These are phyloP conservation scores for Nannochloropsis limnetica DNA, from an alignment of 352 stramenopile genomes.

Conservation along the genomic window DNA sequence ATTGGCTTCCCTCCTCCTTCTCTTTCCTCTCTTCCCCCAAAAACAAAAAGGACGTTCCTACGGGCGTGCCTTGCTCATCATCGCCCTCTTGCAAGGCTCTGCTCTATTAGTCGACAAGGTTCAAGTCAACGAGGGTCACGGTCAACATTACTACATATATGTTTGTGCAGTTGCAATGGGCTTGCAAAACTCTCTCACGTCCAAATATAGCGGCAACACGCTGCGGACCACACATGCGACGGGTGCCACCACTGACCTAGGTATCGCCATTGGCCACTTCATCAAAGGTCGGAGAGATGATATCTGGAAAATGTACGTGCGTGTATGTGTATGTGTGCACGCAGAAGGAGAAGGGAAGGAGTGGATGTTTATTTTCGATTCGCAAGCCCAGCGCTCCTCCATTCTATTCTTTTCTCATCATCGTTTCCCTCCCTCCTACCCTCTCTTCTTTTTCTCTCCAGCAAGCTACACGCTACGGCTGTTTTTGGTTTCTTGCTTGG, in stretches of 20 bases:
- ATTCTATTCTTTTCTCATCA: not conserved
- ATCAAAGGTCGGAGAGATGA: constrained; percentile 28
- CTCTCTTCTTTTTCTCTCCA: not conserved
- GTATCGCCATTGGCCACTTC: constrained; percentile 39
- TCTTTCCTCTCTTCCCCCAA: not conserved
- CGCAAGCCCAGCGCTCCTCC: too few relatives aligned
- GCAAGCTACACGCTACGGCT: not conserved
- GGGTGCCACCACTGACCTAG: constrained; percentile 60
- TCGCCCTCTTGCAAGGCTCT: not conserved
- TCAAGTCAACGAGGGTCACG: not conserved
- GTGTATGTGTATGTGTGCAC: too few relatives aligned
- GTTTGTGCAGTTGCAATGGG: constrained; percentile 42
- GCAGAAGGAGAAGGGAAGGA: too few relatives aligned
- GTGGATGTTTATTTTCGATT: too few relatives aligned
- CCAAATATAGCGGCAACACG: constrained; percentile 55
- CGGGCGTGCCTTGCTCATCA: not conserved
- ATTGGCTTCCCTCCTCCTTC: not conserved
- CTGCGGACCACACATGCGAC: constrained; percentile 60
- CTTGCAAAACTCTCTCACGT: constrained; percentile 61
- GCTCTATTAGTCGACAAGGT: not conserved
- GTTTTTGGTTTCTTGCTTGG: constrained; percentile 9
- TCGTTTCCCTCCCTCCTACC: not conserved
- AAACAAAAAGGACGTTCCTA: not conserved
- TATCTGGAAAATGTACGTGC: not conserved
- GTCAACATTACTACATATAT: constrained; percentile 27